Percentiles rank a stretch among this genome's conserved stretches.
phyloP scores from a whole-genome alignment of 345 rosid species.

The Kernera saxatilis region DNA sequence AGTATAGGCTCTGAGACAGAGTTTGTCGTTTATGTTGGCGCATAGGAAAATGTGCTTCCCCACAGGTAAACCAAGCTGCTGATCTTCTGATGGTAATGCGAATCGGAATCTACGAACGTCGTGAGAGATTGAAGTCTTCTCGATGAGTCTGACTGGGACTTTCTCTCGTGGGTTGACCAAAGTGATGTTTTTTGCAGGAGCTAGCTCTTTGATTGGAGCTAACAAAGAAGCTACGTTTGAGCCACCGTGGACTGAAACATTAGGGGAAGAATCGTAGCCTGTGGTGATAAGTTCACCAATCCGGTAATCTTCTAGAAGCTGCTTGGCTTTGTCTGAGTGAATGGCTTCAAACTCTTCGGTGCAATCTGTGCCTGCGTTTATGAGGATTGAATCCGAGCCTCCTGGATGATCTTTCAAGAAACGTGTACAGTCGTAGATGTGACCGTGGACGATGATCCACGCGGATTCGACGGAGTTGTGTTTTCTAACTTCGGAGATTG shows the following conservation, averaged over 20 bases:
- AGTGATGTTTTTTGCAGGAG: constrained; percentile 41
- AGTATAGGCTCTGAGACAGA: constrained; percentile 86
- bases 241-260: constrained; percentile 60
- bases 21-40: constrained; percentile 56
- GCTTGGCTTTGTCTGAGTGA: constrained; percentile 88
- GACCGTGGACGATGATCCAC: constrained; percentile 94
- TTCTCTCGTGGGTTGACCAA: constrained; percentile 75
- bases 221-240: constrained; percentile 30
- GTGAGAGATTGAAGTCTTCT: constrained; percentile 65
- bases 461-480: constrained; percentile 73
- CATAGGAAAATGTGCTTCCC: constrained; percentile 88
- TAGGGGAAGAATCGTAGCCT: constrained; percentile 74
- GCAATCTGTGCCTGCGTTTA: constrained; percentile 89
- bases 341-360: constrained; percentile 95
- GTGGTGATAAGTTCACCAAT: constrained; percentile 68
- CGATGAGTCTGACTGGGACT: constrained; percentile 65
- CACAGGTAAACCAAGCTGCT: constrained; percentile 62
- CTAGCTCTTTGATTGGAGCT: constrained; percentile 62
- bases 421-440: constrained; percentile 82
- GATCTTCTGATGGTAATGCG: constrained; percentile 67
- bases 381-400: constrained; percentile 74
- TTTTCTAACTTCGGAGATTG: constrained; percentile 61
- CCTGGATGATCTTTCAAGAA: constrained; percentile 95
- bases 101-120: constrained; percentile 64
- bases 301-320: constrained; percentile 64